Evolutionary conservation across 805 yeast genomes (phyloP), one percentile per base, ranked within the genome.

Genomic region (Ogataea minuta): DNA sequence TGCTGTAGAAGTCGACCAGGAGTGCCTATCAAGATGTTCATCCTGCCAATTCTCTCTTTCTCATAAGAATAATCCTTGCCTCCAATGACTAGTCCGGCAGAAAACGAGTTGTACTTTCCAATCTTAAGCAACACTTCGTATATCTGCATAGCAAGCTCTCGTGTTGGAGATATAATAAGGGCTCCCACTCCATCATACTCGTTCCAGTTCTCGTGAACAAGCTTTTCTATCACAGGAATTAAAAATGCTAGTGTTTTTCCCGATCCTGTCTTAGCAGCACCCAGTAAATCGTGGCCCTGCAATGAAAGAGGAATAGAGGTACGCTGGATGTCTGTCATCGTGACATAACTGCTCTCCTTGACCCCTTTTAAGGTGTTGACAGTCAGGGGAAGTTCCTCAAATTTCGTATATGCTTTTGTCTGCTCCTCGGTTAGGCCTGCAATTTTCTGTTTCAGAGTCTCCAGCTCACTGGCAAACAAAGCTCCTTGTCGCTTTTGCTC

Each of bases 1-100:
- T 89, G 96, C 58, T 89, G 97, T 31, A 90, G 68, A 13, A 89
- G 64, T 59, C 97, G 72, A 3, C 97, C 97, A 0, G 97, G 97
- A 0, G 97, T 89, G 10, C 95, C 93, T 23, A 89, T 83, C 39
- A 89, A 67, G 30, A 89, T 84, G 60, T 89, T 90, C 64, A 89
- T 81, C 49, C 75, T 74, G 0, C 82, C 74, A 6, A 89, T 76
- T 57, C 97, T 75, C 36, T 86, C 95, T 45, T 77, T 76, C 60
- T 89, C 97, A 51, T 72, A 84, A 44, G 77, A 75, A 21, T 84
- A 84, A 57, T 88, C 95, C 57, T 90, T 88, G 26, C 97, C 97
- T 34, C 97, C 97, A 53, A 90, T 89, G 9, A 90, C 91, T 44
- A 89, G 68, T 43, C 96, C 96, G 1, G 96, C 96, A 6, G 95